These are phyloP conservation scores for Tuber microsphaerosporum DNA, from an alignment of 495 filamentous ascomycete species.

Conservation along the genomic window DNA sequence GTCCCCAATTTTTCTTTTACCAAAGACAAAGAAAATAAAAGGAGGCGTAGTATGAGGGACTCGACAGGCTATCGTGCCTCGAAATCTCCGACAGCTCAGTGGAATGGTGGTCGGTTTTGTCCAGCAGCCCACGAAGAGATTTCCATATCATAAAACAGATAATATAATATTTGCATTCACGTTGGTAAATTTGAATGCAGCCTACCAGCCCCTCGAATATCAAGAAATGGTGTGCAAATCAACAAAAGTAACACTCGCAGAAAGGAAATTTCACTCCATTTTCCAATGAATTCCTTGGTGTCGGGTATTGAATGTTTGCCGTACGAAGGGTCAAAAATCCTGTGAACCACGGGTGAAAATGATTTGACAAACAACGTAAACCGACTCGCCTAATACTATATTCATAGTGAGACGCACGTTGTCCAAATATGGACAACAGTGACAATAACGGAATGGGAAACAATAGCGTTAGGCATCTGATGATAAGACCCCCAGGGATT, in stretches of 20 bases:
- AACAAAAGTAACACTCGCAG: not conserved
- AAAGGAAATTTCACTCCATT: not conserved
- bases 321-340: not conserved
- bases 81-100: not conserved
- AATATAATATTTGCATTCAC: constrained; percentile 2
- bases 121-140: not conserved
- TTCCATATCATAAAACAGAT: not conserved
- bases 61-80: not conserved
- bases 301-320: not conserved
- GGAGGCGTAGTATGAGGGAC: not conserved
- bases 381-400: not conserved
- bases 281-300: not conserved
- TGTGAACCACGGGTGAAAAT: not conserved
- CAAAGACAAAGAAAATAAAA: not conserved
- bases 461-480: not conserved
- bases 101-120: not conserved
- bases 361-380: not conserved
- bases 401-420: not conserved
- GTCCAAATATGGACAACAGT: not conserved
- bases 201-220: not conserved
- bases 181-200: not conserved
- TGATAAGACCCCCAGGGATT: not conserved
- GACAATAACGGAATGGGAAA: not conserved
- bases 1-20: not conserved
- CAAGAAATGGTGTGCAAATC: not conserved